A percentile compares a stretch with the other conserved stretches of the same genome.
Conservation (phyloP, 352 stramenopile genomes). For the Pythium sp. region DNA sequence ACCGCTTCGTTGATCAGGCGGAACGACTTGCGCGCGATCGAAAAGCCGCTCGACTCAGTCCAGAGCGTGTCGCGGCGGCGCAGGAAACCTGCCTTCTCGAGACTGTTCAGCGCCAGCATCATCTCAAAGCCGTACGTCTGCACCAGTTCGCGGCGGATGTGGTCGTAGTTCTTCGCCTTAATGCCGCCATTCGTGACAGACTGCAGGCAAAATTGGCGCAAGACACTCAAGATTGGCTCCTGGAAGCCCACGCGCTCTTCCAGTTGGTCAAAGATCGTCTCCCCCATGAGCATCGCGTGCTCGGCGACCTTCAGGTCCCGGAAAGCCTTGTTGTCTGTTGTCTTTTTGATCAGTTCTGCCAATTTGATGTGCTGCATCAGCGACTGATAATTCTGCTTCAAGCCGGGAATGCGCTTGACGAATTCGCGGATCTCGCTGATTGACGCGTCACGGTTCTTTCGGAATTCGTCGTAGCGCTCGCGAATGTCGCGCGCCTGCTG, state of each 20-base stretch:
- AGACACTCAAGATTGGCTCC: slow-evolving; percentile 87
- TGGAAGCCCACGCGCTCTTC: slow-evolving; percentile 95
- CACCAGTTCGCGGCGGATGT: slow-evolving; percentile 91
- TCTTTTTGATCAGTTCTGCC: slow-evolving; percentile 94
- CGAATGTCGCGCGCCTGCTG: slow-evolving; percentile 94
- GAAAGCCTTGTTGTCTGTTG: slow-evolving; percentile 92
- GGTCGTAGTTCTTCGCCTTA: slow-evolving; percentile 93
- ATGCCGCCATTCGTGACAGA: slow-evolving; percentile 92
- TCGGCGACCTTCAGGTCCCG: slow-evolving; percentile 94
- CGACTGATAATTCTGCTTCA: slow-evolving; percentile 93
- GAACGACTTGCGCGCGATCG: slow-evolving; percentile 85
- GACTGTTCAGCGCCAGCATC: slow-evolving; percentile 89
- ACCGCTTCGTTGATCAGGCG: slow-evolving; percentile 95
- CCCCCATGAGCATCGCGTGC: slow-evolving; percentile 94
- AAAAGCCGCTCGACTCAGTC: slow-evolving; percentile 82
- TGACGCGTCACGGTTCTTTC: slow-evolving; percentile 94
- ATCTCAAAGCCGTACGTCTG: slow-evolving; percentile 98
- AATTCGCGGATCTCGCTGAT: slow-evolving; percentile 98
- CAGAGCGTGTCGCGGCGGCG: slow-evolving; percentile 88
- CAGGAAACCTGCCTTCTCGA: slow-evolving; percentile 93
- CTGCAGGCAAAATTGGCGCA: slow-evolving; percentile 94
- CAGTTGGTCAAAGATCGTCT: slow-evolving; percentile 93
- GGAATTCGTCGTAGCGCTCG: slow-evolving; percentile 94
- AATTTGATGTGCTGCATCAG: slow-evolving; percentile 98
- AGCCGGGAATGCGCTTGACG: slow-evolving; percentile 95